Evolutionary conservation across 805 yeast species (phyloP).

Genomic region (Aciculoconidium aculeatum): DNA sequence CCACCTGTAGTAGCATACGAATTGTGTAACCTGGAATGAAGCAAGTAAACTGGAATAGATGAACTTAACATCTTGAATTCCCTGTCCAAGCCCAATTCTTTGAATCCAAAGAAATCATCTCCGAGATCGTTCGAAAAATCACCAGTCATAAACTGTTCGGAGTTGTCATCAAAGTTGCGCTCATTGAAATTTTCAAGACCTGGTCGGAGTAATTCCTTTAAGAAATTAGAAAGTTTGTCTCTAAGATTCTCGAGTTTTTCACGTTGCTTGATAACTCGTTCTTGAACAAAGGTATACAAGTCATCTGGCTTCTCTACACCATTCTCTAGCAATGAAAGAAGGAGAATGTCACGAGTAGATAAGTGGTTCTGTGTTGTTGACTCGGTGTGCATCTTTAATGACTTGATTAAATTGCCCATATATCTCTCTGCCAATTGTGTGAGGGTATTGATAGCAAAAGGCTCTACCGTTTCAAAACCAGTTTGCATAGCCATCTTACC

Average conservation of each 20-base stretch:
- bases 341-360: conserved; percentile 40
- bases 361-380: conserved; percentile 45
- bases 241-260: conserved; percentile 65
- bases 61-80: conserved; percentile 82
- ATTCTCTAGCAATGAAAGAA: conserved; percentile 69
- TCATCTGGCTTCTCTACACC: conserved; percentile 80
- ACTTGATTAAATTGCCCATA: conserved; percentile 64
- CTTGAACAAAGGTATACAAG: conserved; percentile 66
- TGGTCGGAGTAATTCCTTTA: conserved; percentile 82
- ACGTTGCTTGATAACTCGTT: conserved; percentile 64
- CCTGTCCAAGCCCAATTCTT: conserved; percentile 85
- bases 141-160: conserved; percentile 92
- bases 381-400: conserved; percentile 68
- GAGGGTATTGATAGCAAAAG: conserved; percentile 68
- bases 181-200: conserved; percentile 68
- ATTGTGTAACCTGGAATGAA: conserved; percentile 69
- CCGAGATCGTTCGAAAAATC: conserved; percentile 92
- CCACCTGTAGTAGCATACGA: conserved; percentile 42
- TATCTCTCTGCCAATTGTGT: conserved; percentile 82
- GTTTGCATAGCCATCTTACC: conserved; percentile 83
- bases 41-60: conserved; percentile 82
- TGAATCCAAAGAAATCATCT: conserved; percentile 97
- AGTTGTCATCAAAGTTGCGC: conserved; percentile 75
- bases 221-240: conserved; percentile 57
- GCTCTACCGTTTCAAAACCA: conserved; percentile 84